Conservation (phyloP, 495 filamentous ascomycete genomes). For the Thozetella sp. region DNA sequence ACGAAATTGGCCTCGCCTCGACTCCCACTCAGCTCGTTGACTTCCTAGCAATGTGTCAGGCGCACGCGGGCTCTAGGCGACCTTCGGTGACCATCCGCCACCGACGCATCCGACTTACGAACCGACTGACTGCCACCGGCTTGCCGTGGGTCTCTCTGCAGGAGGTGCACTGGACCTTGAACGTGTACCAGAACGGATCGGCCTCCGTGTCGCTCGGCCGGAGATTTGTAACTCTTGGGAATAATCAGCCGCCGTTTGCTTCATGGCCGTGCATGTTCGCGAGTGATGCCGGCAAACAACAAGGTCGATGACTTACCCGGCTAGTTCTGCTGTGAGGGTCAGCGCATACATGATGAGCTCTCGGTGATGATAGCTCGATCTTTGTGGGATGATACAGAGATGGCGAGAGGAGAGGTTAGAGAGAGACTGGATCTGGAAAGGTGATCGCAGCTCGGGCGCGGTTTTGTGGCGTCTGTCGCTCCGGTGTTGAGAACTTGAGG, state of each 20-base stretch:
- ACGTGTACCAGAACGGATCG: constrained; percentile 89
- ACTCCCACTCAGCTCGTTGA: constrained; percentile 84
- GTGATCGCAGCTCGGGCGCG: too few species aligned
- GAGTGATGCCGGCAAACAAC: constrained; percentile 9
- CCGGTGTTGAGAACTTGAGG: too few species aligned
- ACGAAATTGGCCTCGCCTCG: constrained; percentile 97
- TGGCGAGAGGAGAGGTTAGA: too few species aligned
- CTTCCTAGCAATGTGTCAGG: constrained; percentile 56
- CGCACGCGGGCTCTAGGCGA: neutral
- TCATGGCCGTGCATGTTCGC: constrained; percentile 2
- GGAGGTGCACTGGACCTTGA: constrained; percentile 95
- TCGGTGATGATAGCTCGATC: constrained; percentile 14
- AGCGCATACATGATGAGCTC: constrained; percentile 85
- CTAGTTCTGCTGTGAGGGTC: constrained; percentile 75
- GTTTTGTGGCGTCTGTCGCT: too few species aligned
- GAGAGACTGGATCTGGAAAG: too few species aligned
- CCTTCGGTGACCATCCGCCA: neutral
- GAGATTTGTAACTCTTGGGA: constrained; percentile 82
- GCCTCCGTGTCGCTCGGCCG: constrained; percentile 79
- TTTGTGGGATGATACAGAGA: neutral
- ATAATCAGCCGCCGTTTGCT: constrained; percentile 9
- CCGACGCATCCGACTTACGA: constrained; percentile 59
- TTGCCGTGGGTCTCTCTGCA: constrained; percentile 92
- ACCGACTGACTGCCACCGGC: constrained; percentile 82
- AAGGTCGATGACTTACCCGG: constrained; percentile 48